Percentiles rank a stretch among this genome's conserved stretches.
Evolutionary conservation across 2,329 filamentous ascomycete species (phyloP).

Genomic region (Phaeosphaeria sp.): DNA sequence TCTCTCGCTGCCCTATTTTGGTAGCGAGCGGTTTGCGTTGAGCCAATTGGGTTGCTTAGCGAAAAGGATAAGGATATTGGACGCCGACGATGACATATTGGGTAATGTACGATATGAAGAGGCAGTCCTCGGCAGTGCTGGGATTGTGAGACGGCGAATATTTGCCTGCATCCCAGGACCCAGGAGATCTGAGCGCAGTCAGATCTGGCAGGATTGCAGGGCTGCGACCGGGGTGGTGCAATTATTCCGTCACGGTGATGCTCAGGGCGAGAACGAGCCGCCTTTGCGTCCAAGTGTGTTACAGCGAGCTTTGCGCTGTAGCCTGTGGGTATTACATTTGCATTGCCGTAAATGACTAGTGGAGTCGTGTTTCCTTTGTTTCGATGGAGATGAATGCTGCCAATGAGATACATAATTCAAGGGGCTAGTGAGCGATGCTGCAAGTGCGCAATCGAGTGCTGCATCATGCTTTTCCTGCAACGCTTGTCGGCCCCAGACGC

Average conservation of each 20-base stretch:
- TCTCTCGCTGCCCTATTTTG: neutral
- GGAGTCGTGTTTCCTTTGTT: neutral
- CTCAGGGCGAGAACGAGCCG: neutral
- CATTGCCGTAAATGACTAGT: neutral
- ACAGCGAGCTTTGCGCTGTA: neutral
- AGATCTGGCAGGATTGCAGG: neutral
- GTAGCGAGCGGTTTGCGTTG: neutral
- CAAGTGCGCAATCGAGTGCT: neutral
- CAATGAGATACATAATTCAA: neutral
- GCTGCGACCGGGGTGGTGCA: neutral
- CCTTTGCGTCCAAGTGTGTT: neutral
- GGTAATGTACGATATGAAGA: neutral
- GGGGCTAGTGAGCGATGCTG: neutral
- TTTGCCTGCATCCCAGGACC: neutral
- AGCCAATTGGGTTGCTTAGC: neutral
- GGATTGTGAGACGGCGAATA: neutral
- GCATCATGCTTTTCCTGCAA: neutral
- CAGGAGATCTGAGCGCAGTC: too few relatives aligned
- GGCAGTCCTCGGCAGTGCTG: neutral
- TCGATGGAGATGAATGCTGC: neutral
- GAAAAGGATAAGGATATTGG: constrained; percentile 1
- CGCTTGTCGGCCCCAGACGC: neutral
- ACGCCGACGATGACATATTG: neutral
- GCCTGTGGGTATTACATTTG: neutral
- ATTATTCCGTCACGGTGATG: neutral